Base-by-base conservation (phyloP, 495 filamentous ascomycete genomes). In the Bathelium albidoporum region DNA sequence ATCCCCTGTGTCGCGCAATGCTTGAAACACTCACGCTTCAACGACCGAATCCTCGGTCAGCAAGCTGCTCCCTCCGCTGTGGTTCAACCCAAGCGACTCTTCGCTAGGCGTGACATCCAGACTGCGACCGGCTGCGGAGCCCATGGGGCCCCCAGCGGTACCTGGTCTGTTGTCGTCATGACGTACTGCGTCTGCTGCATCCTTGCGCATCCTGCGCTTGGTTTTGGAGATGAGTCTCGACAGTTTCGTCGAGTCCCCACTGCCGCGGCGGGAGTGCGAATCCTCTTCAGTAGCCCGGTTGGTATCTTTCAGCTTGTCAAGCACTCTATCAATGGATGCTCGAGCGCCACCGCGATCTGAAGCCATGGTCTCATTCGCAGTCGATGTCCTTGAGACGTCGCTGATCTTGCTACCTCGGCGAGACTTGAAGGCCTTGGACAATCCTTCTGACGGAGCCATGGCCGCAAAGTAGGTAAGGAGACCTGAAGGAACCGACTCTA, bases 41-140 rank as follows among this genome's bases (percentile, higher is more conserved):
- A 78, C 74, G 53, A 90, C 88, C 9, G 85, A 87, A 70, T 89
- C 88, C 69, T 88, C 82, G 16, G 85, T 88, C 65, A 88, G 70
- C 22, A 89, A 74, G 67, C 83, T 86, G 68, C 76, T 82, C 18
- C 71, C 74, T 36, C 77, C 80, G 66, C 81, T 81, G 34, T 67
- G 73, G 61, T 67, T 63, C 45, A 68, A 60, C 18, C 67, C 70
- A 22, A 73, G 66, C 1, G 76, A 77, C 5, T 75, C 68, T 22
- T 76, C 70, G 26, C 49, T 55, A 28, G 49, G 49, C 26, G 26
- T 55, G 22, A 55, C 49, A 16, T 26, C 22, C 22, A 29, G 5
- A 29, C 22, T 55, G 4, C 29, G 22, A 16, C 24, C 16, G 9
- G 20, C 24, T 9, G n/a, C 24, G 16, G 49, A 26, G 22, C 49